Conservation (phyloP, 2,329 filamentous ascomycete genomes). For the Fusarium lateritium region DNA sequence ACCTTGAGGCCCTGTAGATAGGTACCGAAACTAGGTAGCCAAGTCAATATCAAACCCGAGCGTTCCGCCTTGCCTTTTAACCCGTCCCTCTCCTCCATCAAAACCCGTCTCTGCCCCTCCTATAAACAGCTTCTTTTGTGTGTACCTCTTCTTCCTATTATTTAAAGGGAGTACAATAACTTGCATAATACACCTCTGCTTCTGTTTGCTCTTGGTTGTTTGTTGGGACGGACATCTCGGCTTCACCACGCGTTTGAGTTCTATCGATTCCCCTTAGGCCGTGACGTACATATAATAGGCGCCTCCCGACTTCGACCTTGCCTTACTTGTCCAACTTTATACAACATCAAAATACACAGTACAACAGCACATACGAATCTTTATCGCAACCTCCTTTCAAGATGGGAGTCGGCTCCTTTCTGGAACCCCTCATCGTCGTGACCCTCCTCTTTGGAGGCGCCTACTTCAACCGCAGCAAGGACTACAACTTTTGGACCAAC, state of each 20-base stretch:
- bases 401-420: conserved; percentile 59
- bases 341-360: background rate
- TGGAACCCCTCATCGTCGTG: conserved; percentile 60
- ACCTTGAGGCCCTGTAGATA: conserved; percentile 13
- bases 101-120: conserved; percentile 22
- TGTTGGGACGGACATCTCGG: background rate
- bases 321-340: background rate
- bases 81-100: conserved; percentile 16
- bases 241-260: background rate
- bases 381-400: conserved; percentile 3
- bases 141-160: background rate
- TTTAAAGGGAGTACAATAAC: background rate
- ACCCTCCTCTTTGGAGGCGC: conserved; percentile 61
- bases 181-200: conserved; percentile 5
- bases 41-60: conserved; percentile 23
- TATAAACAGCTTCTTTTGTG: background rate
- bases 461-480: conserved; percentile 60
- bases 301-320: background rate
- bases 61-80: conserved; percentile 16
- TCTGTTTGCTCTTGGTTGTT: background rate
- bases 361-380: background rate
- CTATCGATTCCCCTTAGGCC: no score
- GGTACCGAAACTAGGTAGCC: conserved; percentile 14
- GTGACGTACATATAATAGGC: background rate
- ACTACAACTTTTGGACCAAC: conserved; percentile 52